Base-by-base conservation (phyloP, 257 asterid species). In the Solanum habrochaites region DNA sequence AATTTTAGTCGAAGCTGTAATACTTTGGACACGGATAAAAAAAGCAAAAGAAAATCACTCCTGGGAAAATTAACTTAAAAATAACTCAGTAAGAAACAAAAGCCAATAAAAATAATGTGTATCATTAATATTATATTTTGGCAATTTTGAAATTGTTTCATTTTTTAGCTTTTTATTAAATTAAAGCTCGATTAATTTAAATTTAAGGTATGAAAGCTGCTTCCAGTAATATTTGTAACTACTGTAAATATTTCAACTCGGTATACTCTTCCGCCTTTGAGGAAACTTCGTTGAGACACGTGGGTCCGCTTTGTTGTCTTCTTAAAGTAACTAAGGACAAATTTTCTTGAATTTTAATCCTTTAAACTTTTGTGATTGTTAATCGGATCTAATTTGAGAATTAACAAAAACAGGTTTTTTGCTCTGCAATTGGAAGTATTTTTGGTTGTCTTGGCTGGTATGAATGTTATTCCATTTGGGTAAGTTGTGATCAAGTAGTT, bases 251-350 rank as follows among this genome's bases (percentile, higher is more conserved):
- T 72, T 11, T 73, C 82, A 73, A 11, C 11, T 73, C 31, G 62
- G 62, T 39, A 23, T 11, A 73, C 82, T 4, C 31, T 73, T 73
- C 31, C 82, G 29, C 10, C 32, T 73, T 73, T 39, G 5, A 78
- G 16, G 84, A 78, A 78, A 45, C 40, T 78, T 78, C 84, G 16
- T 18, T 78, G 16, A 15, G 84, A 78, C 66, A 27, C 84, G 18
- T 27, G 83, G 83, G 83, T 45, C 83, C 83, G 25, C 8, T 77
- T 43, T 21, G 15, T 16, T 27, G 25, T 78, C 25, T 45, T 13
- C 42, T 78, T 29, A 27, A 78, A 78, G 84, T 49, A 25, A 78
- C 40, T 11, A 20, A 25, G 13, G 40, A 78, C 64, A 45, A 42
- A 1, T 27, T 77, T 78, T 78, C 40, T 78, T 78, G 83, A 45